Percentiles rank a stretch among this genome's conserved stretches.
Evolutionary conservation across 106 monocot species (phyloP).

Genomic region (Chionographis japonica): DNA sequence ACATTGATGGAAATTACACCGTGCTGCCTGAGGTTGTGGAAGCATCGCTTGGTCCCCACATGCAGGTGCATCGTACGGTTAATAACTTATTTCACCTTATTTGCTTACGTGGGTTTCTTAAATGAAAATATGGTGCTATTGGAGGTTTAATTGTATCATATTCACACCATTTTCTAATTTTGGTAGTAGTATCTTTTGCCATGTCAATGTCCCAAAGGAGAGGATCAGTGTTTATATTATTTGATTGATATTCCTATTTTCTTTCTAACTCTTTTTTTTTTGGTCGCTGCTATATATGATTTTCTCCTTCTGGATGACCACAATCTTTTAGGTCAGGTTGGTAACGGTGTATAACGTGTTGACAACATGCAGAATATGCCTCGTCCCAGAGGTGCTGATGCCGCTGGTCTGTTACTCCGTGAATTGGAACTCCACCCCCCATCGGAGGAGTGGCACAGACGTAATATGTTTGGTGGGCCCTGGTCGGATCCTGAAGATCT

Average conservation of each 20-base stretch:
- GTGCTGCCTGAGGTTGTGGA: constrained; percentile 98
- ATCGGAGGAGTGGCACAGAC: constrained; percentile 97
- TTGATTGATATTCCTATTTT: too few relatives aligned
- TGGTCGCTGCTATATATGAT: too few relatives aligned
- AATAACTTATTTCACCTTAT: neutral
- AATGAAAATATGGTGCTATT: neutral
- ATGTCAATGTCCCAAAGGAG: too few relatives aligned
- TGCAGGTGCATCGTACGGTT: constrained; percentile 59
- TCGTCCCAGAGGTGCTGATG: constrained; percentile 96
- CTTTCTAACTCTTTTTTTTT: too few relatives aligned
- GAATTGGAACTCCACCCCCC: constrained; percentile 97
- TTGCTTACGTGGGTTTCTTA: neutral
- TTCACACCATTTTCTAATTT: too few relatives aligned
- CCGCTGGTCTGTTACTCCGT: constrained; percentile 91
- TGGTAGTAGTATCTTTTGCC: too few relatives aligned
- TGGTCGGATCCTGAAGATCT: constrained; percentile 95
- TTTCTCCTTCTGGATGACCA: too few relatives aligned
- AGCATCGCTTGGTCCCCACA: constrained; percentile 92
- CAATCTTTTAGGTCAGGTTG: too few relatives aligned
- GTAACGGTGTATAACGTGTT: neutral
- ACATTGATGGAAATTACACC: constrained; percentile 97
- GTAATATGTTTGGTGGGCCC: constrained; percentile 99
- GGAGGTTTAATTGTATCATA: too few relatives aligned
- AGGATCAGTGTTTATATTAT: too few relatives aligned
- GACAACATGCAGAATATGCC: constrained; percentile 82